A percentile compares a stretch with the other conserved stretches of the same genome.
Evolutionary conservation across 2,329 filamentous ascomycete genomes (phyloP).

Genomic region (Pseudopithomyces maydicus): DNA sequence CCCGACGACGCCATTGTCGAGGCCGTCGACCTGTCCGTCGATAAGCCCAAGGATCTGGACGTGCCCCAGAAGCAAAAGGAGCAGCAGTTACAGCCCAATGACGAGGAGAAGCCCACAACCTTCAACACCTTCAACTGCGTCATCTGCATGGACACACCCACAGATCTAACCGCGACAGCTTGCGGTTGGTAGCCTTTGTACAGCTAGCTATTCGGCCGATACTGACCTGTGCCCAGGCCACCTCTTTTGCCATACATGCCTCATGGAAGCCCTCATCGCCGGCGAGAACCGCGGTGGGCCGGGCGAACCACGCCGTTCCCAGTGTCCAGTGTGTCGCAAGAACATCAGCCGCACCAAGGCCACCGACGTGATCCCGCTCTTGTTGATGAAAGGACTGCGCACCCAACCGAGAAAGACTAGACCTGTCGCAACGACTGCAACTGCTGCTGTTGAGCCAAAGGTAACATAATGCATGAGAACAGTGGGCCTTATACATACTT

Average conservation of each 20-base stretch:
- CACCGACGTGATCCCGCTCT: conserved; percentile 48
- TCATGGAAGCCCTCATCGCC: conserved; percentile 63
- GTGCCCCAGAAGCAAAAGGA: conserved; percentile 58
- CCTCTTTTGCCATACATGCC: conserved; percentile 67
- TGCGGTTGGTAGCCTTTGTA: conserved; percentile 56
- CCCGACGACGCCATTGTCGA: conserved; percentile 42
- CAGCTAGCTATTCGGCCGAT: background rate
- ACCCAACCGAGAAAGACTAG: conserved; percentile 40
- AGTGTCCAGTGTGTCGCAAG: conserved; percentile 57
- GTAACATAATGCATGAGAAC: conserved; percentile 9
- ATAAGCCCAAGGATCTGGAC: conserved; percentile 47
- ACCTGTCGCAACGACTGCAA: conserved; percentile 9
- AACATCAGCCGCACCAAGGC: conserved; percentile 46
- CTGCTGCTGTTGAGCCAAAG: conserved; percentile 9
- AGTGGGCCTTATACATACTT: background rate
- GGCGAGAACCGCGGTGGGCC: conserved; percentile 56
- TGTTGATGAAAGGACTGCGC: conserved; percentile 46
- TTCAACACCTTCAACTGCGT: conserved; percentile 62
- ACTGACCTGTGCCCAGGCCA: conserved; percentile 53
- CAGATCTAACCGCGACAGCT: conserved; percentile 62
- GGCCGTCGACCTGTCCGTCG: conserved; percentile 56
- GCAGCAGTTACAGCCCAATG: conserved; percentile 50
- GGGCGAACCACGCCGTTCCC: conserved; percentile 48
- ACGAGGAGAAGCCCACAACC: conserved; percentile 46
- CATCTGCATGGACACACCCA: conserved; percentile 67